phyloP scores from a whole-genome alignment of 306 rosid genomes.

The Dalbergia cultrata region DNA sequence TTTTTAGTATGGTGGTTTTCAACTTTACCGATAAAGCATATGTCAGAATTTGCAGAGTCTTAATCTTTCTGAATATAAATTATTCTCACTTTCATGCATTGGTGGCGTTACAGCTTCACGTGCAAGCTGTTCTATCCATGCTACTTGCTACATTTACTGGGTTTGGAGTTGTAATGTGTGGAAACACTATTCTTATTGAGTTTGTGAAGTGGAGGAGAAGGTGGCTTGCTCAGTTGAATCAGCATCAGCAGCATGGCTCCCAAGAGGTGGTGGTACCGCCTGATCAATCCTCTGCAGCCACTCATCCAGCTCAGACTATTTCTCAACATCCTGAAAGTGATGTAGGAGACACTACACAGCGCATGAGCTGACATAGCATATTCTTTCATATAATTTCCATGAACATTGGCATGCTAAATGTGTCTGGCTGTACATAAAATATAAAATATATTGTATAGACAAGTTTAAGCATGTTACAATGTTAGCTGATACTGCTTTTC shows the following conservation, averaged over 20 bases:
- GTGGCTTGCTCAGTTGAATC: slow-evolving; percentile 42
- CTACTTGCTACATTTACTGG: slow-evolving; percentile 72
- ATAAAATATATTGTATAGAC: not conserved
- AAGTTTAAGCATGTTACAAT: not conserved
- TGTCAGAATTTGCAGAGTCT: not conserved
- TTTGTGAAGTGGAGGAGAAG: slow-evolving; percentile 50
- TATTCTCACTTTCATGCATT: not conserved
- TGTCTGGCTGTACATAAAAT: slow-evolving; percentile 30
- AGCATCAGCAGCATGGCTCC: slow-evolving; percentile 38
- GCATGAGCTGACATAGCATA: slow-evolving; percentile 25
- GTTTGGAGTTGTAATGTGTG: slow-evolving; percentile 69
- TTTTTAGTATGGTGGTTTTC: slow-evolving; percentile 11
- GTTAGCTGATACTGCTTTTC: not conserved
- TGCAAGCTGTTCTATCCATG: slow-evolving; percentile 63
- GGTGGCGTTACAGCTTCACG: slow-evolving; percentile 58
- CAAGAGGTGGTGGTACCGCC: slow-evolving; percentile 11
- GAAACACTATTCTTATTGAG: slow-evolving; percentile 50
- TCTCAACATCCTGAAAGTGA: slow-evolving; percentile 40
- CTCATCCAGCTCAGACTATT: slow-evolving; percentile 31
- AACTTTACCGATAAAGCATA: not conserved
- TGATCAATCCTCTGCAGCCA: slow-evolving; percentile 40
- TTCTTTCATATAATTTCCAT: not conserved
- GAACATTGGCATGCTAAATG: not conserved
- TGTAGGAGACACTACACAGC: slow-evolving; percentile 3
- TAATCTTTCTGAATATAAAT: not conserved